Base-by-base conservation (phyloP, 1,139 yeast genomes). In the Taphrina sp. region DNA sequence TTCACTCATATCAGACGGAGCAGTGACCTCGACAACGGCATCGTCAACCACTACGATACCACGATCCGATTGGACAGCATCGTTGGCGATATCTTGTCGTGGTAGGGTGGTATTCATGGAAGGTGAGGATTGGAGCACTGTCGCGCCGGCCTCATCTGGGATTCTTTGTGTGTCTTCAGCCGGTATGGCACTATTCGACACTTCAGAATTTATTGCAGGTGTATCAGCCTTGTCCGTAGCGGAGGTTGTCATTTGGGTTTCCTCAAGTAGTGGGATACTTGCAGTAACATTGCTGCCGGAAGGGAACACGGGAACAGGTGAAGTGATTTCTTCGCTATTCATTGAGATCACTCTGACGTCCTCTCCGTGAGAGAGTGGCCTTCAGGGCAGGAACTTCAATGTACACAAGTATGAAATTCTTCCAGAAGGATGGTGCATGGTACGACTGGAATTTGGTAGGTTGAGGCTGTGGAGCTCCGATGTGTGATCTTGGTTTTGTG, bases 271-370 rank as follows among this genome's bases (percentile, higher is more conserved):
- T 14, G 45, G 45, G 14, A 41, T 41, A 10, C 20, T 26, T 3
- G 45, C 34, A 28, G 45, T 26, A 20, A 28, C 35, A 16, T n/a
- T 26, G 31, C 31, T 22, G 2, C 35, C 45, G 22, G 23, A 2
- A 2, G 45, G 45, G 17, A 41, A 26, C 10, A 41, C 34, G 7
- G 45, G 29, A n/a, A 26, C 34, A 5, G 45, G 45, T 12, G 45
- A 14, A n/a, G 16, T 26, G 12, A 41, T 41, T 2, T 28, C 35
- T n/a, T 24, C 35, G 14, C 5, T 7, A 26, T 26, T 12, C 31
- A 26, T 26, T 7, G 7, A 7, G 31, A 26, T 7, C 31, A 7
- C 31, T 26, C 10, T 7, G 31, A 26, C 12, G 12, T 26, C 31
- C 12, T 26, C n/a, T n/a, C n/a, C n/a, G n/a, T n/a, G n/a, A n/a